phyloP scores from a whole-genome alignment of 768 basidiomycete genomes.

The button mushroom (Agaricus bisporus) region DNA sequence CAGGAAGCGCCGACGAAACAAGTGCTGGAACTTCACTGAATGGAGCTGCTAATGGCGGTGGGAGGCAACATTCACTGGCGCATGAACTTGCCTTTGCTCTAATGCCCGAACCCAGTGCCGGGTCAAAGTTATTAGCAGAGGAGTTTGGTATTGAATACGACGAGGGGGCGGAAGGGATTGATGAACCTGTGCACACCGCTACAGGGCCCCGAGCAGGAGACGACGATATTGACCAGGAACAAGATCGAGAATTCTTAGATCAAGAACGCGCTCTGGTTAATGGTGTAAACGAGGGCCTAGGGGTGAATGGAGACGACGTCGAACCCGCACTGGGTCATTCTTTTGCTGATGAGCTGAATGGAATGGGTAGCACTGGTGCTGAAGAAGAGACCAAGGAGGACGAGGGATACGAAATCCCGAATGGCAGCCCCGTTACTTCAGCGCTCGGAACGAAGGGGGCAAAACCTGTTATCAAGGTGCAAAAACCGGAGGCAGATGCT shows the following conservation, averaged over 20 bases:
- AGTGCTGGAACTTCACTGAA: background rate
- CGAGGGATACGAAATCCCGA: background rate
- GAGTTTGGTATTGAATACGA: conserved; percentile 90
- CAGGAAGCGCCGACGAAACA: conserved; percentile 30
- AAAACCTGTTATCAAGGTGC: conserved; percentile 17
- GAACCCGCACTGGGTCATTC: conserved; percentile 26
- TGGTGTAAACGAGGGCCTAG: conserved; percentile 20
- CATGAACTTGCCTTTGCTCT: conserved; percentile 84
- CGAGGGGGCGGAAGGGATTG: conserved; percentile 80
- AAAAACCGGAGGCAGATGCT: conserved; percentile 46
- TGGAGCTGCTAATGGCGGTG: conserved; percentile 27
- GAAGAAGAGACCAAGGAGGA: conserved; percentile 11
- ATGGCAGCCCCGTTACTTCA: conserved; percentile 19
- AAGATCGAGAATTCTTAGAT: conserved; percentile 7
- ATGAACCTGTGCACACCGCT: conserved; percentile 27
- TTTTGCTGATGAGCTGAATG: conserved; percentile 38
- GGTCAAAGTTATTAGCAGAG: conserved; percentile 75
- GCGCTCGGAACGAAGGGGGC: conserved; percentile 22
- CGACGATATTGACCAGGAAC: conserved; percentile 1
- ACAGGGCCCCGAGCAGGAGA: background rate
- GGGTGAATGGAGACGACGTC: conserved; percentile 20
- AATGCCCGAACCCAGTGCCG: conserved; percentile 78
- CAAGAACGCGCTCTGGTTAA: conserved; percentile 19
- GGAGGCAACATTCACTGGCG: conserved; percentile 61
- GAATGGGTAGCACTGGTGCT: conserved; percentile 16